Percentiles rank a stretch among this genome's conserved stretches.
phyloP scores from a whole-genome alignment of 73 alveolate species.

The Tetrahymena thermophila region DNA sequence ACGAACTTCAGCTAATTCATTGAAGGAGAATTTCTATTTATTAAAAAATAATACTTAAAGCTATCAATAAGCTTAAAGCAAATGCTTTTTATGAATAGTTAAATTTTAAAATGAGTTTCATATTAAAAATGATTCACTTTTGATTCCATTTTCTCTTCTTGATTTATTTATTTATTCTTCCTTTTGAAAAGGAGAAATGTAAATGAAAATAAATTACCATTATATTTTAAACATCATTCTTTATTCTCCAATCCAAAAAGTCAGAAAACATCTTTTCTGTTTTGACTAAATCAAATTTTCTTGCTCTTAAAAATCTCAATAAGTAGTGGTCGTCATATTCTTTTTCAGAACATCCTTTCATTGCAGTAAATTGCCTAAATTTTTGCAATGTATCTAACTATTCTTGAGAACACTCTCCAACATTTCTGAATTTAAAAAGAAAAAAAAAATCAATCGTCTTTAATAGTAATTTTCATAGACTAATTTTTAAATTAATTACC shows the following conservation, averaged over 20 bases:
- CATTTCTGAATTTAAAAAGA: not conserved
- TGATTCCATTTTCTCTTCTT: not conserved
- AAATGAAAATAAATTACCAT: not conserved
- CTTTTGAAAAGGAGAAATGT: not conserved
- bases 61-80: not conserved
- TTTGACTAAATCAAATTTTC: slow-evolving; percentile 67
- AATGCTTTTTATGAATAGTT: not conserved
- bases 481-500: not conserved
- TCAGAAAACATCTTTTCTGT: slow-evolving; percentile 58
- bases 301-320: slow-evolving; percentile 82
- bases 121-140: not conserved
- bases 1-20: slow-evolving; percentile 50
- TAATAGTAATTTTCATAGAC: not conserved
- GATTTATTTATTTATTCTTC: no score
- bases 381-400: not conserved
- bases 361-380: not conserved
- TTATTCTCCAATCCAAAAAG: slow-evolving; percentile 59
- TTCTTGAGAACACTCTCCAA: not conserved
- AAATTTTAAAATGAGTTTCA: no score
- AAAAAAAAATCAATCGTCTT: not conserved
- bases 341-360: not conserved
- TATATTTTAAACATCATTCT: slow-evolving; percentile 47
- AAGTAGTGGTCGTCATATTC: slow-evolving; percentile 67
- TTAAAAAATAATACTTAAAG: not conserved
- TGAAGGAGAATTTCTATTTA: slow-evolving; percentile 10